Percentiles rank a stretch among this genome's conserved stretches.
Conservation (phyloP, 371 early-diverging fungal species). For the Nematocida sp. region DNA sequence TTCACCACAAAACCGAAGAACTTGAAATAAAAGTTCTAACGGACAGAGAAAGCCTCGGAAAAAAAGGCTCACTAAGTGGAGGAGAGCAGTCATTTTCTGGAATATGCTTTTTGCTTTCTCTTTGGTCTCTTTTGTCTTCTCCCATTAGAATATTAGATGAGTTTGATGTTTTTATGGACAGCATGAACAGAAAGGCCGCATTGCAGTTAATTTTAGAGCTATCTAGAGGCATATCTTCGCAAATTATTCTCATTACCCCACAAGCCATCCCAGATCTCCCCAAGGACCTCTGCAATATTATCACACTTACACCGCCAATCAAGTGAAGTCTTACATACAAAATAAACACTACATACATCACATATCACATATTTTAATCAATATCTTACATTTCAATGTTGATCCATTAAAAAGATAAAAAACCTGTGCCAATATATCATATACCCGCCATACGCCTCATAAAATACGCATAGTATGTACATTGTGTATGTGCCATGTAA, state of each 20-base stretch:
- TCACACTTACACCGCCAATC: slow-evolving; percentile 51
- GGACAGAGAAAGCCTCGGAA: slow-evolving; percentile 53
- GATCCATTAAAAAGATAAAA: no score
- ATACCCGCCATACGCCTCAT: no score
- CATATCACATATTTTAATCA: no score
- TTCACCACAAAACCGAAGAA: slow-evolving; percentile 73
- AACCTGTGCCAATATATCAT: no score
- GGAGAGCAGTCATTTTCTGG: slow-evolving; percentile 98
- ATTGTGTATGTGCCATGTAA: no score
- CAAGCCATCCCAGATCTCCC: slow-evolving; percentile 57
- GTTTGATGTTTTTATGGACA: slow-evolving; percentile 98
- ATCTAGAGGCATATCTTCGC: slow-evolving; percentile 49
- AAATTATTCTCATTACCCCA: slow-evolving; percentile 67
- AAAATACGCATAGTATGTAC: no score
- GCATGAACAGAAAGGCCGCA: slow-evolving; percentile 64
- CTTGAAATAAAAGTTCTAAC: slow-evolving; percentile 70
- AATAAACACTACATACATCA: no score
- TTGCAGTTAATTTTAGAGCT: slow-evolving; percentile 60
- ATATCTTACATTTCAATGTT: no score
- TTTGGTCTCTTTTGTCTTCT: slow-evolving; percentile 89
- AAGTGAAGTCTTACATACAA: background rate
- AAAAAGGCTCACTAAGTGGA: slow-evolving; percentile 75
- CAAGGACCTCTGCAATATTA: slow-evolving; percentile 57
- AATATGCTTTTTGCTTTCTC: slow-evolving; percentile 81
- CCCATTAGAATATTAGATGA: slow-evolving; percentile 93